Evolutionary conservation across 164 flowering plant species (phyloP).

Genomic region (Chimonanthus salicifolius): DNA sequence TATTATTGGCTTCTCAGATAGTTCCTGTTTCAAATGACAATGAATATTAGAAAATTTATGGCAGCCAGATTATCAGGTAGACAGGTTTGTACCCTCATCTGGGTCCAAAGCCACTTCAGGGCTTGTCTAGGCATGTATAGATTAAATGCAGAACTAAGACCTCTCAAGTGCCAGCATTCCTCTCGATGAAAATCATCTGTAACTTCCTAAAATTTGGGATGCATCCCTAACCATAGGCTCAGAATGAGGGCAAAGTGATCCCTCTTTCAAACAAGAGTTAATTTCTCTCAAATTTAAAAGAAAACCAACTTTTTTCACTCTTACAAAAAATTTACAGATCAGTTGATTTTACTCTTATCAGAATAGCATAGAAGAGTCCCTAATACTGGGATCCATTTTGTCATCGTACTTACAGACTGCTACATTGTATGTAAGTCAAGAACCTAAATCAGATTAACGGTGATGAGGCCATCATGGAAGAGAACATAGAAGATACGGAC

Average conservation of each 20-base stretch:
- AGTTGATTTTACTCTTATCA: no score
- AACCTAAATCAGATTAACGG: no score
- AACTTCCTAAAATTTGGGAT: neutral
- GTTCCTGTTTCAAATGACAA: slow-evolving; percentile 37
- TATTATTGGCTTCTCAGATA: slow-evolving; percentile 43
- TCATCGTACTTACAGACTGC: no score
- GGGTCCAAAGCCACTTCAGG: neutral
- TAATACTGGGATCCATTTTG: neutral
- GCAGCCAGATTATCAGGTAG: neutral
- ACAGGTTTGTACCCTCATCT: neutral
- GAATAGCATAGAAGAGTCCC: neutral
- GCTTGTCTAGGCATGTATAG: neutral
- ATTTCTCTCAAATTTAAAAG: neutral
- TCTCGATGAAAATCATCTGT: neutral
- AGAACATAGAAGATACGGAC: no score
- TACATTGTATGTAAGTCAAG: no score
- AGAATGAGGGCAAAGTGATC: neutral
- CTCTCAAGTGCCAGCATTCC: neutral
- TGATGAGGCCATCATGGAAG: no score
- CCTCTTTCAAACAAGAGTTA: neutral
- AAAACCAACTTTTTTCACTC: neutral
- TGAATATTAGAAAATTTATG: neutral
- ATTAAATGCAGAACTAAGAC: neutral
- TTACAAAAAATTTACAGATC: neutral
- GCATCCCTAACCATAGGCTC: neutral